Base-by-base conservation (phyloP, 1,284 basidiomycete genomes). In the Trichosporon faecale region DNA sequence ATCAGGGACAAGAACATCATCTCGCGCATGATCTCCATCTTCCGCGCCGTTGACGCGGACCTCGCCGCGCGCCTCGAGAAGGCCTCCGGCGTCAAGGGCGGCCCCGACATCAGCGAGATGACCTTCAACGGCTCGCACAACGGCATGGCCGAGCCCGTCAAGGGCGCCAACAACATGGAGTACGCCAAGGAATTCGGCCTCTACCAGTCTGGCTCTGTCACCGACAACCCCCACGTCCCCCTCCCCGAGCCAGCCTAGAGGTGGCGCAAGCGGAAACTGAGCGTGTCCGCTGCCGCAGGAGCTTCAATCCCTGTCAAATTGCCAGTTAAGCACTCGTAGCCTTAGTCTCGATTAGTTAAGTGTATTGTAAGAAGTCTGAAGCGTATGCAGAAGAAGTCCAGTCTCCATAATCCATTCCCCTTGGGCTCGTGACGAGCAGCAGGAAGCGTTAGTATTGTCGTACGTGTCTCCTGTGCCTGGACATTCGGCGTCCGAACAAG, bases 21-120 rank as follows among this genome's bases (percentile, higher is more conserved):
- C 83, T 85, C 86, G 40, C 87, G 89, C 75, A 89, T 92, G 82
- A 91, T 94, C 55, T 88, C 90, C 52, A 91, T 93, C 71, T 95
- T 90, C 87, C 89, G 91, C 64, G 88, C 88, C 68, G 89, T 95
- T 71, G 87, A 90, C 80, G 89, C 91, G 78, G 86, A 85, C 31
- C 85, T 95, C 49, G 89, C 89, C 4, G 87, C 91, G 79, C 87
- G 91, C 72, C 86, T 96, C 75, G 91, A 92, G 27, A 88, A 88
- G 78, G 91, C 88, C 1, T 87, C 94, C 65, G 89, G 89, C 65
- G 85, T 88, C 67, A 75, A 82, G 75, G 77, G 77, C 11, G 74
- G 79, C 70, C 55, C 61, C 0, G 67, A 68, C 18, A 90, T 89
- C 31, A 76, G 83, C 70, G 90, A 91, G 18, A 85, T 93, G 72